A percentile compares a stretch with the other conserved stretches of the same genome.
These are phyloP conservation scores for Beauveria bassiana DNA, from an alignment of 2,329 filamentous ascomycete genomes.

Conservation along the genomic window DNA sequence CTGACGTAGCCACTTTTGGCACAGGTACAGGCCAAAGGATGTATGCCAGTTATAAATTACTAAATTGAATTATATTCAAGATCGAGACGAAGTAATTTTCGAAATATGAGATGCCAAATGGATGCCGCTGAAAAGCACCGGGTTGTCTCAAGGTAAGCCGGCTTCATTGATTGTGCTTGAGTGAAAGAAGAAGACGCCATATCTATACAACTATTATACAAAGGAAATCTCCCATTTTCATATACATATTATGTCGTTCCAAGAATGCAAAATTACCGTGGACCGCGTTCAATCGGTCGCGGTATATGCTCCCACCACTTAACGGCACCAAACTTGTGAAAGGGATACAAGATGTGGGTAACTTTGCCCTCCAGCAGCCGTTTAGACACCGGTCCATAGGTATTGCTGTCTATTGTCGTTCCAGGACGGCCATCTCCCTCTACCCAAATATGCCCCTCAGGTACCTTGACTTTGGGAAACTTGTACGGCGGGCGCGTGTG, in stretches of 20 bases:
- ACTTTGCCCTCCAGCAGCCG: constrained; percentile 69
- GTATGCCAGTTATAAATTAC: neutral
- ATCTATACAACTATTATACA: constrained; percentile 1
- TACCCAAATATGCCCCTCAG: constrained; percentile 84
- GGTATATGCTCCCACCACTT: constrained; percentile 47
- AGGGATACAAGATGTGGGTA: constrained; percentile 64
- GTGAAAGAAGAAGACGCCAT: neutral
- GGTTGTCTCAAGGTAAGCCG: too few species aligned
- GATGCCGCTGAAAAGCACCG: too few species aligned
- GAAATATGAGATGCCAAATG: too few species aligned
- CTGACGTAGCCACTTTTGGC: constrained; percentile 12
- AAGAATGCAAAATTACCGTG: neutral
- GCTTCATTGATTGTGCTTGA: neutral
- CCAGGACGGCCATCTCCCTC: constrained; percentile 76
- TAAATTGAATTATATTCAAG: neutral
- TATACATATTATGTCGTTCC: neutral
- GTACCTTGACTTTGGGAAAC: constrained; percentile 53
- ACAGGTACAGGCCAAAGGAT: too few species aligned
- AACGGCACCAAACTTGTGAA: constrained; percentile 48
- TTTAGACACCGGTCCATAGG: constrained; percentile 76
- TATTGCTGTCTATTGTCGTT: constrained; percentile 75
- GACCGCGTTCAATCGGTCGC: neutral
- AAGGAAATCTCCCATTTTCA: neutral
- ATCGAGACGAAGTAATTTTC: neutral
- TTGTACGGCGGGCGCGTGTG: constrained; percentile 56